Conservation (phyloP, 163 green algal species). For the Chlamydomonas reinhardtii region DNA sequence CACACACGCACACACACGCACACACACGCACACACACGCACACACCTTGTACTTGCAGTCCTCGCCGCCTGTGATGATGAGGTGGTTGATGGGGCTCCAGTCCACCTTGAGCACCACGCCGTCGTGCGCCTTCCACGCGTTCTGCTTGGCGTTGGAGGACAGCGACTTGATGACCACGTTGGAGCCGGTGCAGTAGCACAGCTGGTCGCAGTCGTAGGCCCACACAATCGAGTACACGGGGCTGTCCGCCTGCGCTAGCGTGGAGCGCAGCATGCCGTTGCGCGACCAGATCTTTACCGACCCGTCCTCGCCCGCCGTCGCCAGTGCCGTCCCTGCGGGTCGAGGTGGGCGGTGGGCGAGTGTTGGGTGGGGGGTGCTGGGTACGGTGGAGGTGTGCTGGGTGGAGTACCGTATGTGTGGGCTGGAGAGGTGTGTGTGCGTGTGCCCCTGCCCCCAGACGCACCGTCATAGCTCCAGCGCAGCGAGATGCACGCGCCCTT, state of each 20-base stretch:
- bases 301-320: slow-evolving; percentile 86
- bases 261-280: slow-evolving; percentile 85
- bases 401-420: too few species aligned
- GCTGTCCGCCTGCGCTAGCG: slow-evolving; percentile 67
- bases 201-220: slow-evolving; percentile 72
- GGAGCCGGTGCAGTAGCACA: slow-evolving; percentile 73
- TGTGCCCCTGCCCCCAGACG: neutral
- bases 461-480: slow-evolving; percentile 83
- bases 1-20: too few species aligned
- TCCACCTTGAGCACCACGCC: slow-evolving; percentile 76
- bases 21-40: too few species aligned
- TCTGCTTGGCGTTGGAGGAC: slow-evolving; percentile 60
- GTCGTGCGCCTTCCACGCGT: slow-evolving; percentile 80
- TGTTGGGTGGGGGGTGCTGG: too few species aligned
- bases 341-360: too few species aligned
- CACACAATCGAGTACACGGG: slow-evolving; percentile 79
- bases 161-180: slow-evolving; percentile 72
- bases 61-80: slow-evolving; percentile 83
- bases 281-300: slow-evolving; percentile 84
- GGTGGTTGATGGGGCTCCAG: slow-evolving; percentile 78
- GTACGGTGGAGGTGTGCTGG: too few species aligned
- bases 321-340: slow-evolving; percentile 76
- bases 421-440: too few species aligned
- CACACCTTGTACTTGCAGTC: slow-evolving; percentile 87
- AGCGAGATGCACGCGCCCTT: slow-evolving; percentile 75